Evolutionary conservation across 768 basidiomycete species (phyloP), one percentile per base, ranked within the genome.

Genomic region (Termitomyces sp.): DNA sequence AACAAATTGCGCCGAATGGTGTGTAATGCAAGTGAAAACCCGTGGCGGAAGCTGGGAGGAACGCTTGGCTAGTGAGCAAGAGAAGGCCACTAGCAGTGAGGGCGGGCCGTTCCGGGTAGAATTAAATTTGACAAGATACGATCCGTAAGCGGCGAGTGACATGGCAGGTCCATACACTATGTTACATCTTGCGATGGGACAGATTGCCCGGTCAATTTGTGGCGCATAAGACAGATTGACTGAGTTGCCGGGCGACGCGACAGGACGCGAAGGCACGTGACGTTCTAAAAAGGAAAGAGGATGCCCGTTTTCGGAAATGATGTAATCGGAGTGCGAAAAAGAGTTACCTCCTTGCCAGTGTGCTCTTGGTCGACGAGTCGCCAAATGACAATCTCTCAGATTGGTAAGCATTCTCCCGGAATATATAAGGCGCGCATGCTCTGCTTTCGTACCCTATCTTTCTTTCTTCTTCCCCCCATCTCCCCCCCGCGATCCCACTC

Each of bases 361-460:
- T 37, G 37, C 35, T 49, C 58, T 46, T 43, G n/a, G 42, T 56
- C 61, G 45, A 54, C 46, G 21, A 44, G 19, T 63, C 48, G 49
- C 49, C 59, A 57, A 64, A 62, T 50, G 55, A 59, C 54, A 53
- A 16, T 53, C 46, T 49, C 45, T 58, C 48, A 53, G 68, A 74
- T 77, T 76, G 67, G 75, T 73, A 70, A 78, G 70, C 76, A 64
- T 56, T 53, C 63, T 67, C 68, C 61, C 61, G 63, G 64, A 69
- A 67, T 63, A 65, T 66, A 71, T 73, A 77, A 76, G 75, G 69
- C 54, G 56, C 59, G 67, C 51, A 59, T 63, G 57, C 52, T 63
- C 59, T 59, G 58, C 12, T 66, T 65, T 62, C 56, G 54, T 63
- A 61, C 65, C 68, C 63, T 65, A 67, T 67, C 69, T 68, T 65